Evolutionary conservation across 371 early-diverging fungal species (phyloP).

Genomic region (Entomophthora muscae): DNA sequence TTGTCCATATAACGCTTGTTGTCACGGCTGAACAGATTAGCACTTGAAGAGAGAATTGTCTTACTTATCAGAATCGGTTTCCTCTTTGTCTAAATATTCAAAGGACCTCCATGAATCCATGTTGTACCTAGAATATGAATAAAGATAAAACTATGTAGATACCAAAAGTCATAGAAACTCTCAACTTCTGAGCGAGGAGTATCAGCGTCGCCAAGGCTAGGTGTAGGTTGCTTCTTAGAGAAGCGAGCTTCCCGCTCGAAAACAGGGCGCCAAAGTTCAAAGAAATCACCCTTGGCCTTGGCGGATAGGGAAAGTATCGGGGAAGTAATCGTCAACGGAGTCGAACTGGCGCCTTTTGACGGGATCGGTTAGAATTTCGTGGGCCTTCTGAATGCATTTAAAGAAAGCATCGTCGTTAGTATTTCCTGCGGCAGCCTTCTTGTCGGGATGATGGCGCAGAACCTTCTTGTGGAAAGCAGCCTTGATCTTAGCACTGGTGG

Average conservation of each 20-base stretch:
- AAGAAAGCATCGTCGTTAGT: constrained; percentile 82
- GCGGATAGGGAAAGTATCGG: constrained; percentile 37
- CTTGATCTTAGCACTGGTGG: constrained; percentile 62
- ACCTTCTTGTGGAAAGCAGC: constrained; percentile 65
- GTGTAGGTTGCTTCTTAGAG: constrained; percentile 73
- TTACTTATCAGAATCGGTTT: constrained; percentile 62
- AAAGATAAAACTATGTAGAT: background rate
- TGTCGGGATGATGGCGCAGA: constrained; percentile 73
- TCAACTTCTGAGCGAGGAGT: constrained; percentile 70
- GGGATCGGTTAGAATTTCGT: constrained; percentile 83
- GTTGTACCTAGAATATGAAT: constrained; percentile 23
- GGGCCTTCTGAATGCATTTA: constrained; percentile 97
- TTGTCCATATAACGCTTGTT: constrained; percentile 87
- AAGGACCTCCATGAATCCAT: constrained; percentile 97
- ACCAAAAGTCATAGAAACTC: constrained; percentile 90
- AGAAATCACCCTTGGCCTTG: constrained; percentile 78
- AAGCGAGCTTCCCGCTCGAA: constrained; percentile 87
- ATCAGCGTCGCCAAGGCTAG: constrained; percentile 55
- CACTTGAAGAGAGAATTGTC: background rate
- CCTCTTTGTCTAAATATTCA: constrained; percentile 95
- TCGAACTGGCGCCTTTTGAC: constrained; percentile 91
- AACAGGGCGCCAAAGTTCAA: constrained; percentile 62
- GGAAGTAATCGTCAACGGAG: constrained; percentile 70
- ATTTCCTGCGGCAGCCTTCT: constrained; percentile 58
- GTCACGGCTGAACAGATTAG: constrained; percentile 37